Conservation (phyloP, 768 basidiomycete species). For the Neoboletus magnificus region DNA sequence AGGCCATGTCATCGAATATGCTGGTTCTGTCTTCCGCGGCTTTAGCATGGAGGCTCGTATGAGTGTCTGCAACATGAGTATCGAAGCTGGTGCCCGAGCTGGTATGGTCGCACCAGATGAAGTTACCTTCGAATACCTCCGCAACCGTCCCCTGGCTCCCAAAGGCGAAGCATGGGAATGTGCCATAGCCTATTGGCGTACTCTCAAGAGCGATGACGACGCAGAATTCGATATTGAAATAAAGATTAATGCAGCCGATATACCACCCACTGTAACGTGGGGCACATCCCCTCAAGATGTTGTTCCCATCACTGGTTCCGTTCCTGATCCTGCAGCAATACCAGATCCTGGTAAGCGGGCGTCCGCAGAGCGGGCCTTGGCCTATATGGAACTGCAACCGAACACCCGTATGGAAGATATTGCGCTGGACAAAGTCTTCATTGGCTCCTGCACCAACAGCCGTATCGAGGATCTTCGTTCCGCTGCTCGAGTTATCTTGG, state of each 20-base stretch:
- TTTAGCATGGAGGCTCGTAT: constrained; percentile 90
- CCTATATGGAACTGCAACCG: constrained; percentile 83
- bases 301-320: constrained; percentile 73
- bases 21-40: constrained; percentile 81
- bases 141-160: constrained; percentile 75
- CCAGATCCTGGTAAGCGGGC: constrained; percentile 61
- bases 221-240: constrained; percentile 84
- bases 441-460: constrained; percentile 93
- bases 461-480: constrained; percentile 85
- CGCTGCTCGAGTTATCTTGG: constrained; percentile 73
- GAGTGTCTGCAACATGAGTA: constrained; percentile 94
- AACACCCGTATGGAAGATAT: constrained; percentile 80
- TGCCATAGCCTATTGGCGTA: constrained; percentile 83
- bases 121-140: constrained; percentile 80
- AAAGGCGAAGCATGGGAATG: constrained; percentile 83
- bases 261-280: constrained; percentile 90
- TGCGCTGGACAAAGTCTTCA: constrained; percentile 84
- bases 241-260: constrained; percentile 76
- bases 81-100: constrained; percentile 89
- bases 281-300: constrained; percentile 91
- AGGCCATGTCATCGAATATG: constrained; percentile 88
- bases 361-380: constrained; percentile 70
- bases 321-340: constrained; percentile 72
- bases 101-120: constrained; percentile 93
- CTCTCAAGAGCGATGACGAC: constrained; percentile 73